Conservation (phyloP, 2,329 filamentous ascomycete genomes). For the Fusarium pininemorale region DNA sequence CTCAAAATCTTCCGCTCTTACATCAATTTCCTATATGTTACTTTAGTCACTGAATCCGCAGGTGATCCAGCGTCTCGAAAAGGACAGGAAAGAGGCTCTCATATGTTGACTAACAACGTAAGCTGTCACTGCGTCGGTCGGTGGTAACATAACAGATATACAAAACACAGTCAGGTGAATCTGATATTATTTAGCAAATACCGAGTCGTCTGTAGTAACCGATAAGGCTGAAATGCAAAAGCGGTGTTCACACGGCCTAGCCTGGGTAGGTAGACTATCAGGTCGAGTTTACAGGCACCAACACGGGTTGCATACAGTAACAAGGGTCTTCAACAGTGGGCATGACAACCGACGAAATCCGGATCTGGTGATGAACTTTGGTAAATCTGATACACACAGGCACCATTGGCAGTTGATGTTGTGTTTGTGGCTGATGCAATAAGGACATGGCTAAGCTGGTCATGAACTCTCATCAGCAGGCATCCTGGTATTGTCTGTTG, state of each 20-base stretch:
- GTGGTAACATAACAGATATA: not conserved
- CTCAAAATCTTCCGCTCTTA: not conserved
- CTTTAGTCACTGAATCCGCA: not conserved
- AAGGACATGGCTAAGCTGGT: conserved; percentile 12
- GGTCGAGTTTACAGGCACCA: not conserved
- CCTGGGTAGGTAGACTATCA: not conserved
- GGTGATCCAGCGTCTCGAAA: not conserved
- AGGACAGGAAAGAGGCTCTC: not conserved
- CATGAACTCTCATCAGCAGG: conserved; percentile 32
- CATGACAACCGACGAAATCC: not conserved
- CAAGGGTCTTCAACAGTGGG: not conserved
- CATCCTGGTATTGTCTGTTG: not conserved
- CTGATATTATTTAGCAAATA: not conserved
- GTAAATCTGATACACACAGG: not conserved
- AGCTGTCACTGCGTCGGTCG: not conserved
- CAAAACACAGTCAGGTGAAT: not conserved
- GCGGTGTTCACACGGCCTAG: not conserved
- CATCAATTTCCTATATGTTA: not conserved
- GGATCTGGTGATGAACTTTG: not conserved
- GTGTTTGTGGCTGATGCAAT: conserved; percentile 5
- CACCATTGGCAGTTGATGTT: not conserved
- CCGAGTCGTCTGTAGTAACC: not conserved
- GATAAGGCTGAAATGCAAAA: not conserved
- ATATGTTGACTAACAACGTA: not conserved
- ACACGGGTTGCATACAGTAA: not conserved